Evolutionary conservation across 345 rosid species (phyloP).

Genomic region (Passiflora organensis): DNA sequence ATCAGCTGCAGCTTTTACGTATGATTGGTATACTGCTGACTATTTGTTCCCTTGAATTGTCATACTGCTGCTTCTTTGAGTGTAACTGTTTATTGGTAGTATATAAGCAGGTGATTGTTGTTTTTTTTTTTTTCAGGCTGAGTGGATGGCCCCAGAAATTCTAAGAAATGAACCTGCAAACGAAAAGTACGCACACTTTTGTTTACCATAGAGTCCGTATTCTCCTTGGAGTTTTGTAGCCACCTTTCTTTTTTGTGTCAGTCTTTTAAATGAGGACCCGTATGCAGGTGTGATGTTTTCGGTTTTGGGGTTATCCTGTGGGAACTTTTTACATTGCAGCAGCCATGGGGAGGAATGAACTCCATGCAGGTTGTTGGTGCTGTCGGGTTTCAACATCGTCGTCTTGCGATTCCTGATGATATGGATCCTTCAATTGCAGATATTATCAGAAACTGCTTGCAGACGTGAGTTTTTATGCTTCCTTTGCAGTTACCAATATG

Average conservation of each 20-base stretch:
- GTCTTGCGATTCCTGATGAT: conserved; percentile 69
- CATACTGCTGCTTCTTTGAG: neutral
- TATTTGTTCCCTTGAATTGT: neutral
- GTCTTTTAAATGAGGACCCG: neutral
- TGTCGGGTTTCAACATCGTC: conserved; percentile 92
- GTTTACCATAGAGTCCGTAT: neutral
- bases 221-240: neutral
- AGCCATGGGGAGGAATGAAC: conserved; percentile 99
- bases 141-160: conserved; percentile 99
- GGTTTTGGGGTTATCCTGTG: conserved; percentile 93
- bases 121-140: conserved; percentile 54
- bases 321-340: conserved; percentile 78
- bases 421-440: conserved; percentile 68
- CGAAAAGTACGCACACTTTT: conserved; percentile 58
- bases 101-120: conserved; percentile 5
- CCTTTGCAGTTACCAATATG: neutral
- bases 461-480: conserved; percentile 56
- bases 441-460: conserved; percentile 79
- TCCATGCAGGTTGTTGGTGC: conserved; percentile 99
- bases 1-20: neutral
- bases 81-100: neutral
- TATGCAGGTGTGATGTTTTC: conserved; percentile 84
- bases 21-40: neutral
- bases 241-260: neutral
- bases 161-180: conserved; percentile 92